Evolutionary conservation across 2,329 filamentous ascomycete genomes (phyloP).

Genomic region (Beauveria pseudobassiana): DNA sequence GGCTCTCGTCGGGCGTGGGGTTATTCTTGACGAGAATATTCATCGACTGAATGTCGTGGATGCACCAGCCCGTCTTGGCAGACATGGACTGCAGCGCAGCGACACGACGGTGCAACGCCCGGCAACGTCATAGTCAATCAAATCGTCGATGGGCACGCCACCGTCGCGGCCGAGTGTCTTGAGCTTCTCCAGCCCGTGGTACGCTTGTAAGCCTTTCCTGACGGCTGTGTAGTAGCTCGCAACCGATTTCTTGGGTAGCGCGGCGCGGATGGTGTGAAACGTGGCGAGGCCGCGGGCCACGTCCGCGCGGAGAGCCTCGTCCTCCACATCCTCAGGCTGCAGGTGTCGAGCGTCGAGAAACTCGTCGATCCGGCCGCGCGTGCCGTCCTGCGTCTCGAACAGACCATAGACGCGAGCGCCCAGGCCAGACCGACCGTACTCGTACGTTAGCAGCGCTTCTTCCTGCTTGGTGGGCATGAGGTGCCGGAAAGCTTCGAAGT

Average conservation of each 20-base stretch:
- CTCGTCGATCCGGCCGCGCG: conserved; percentile 14
- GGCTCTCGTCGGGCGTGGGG: not conserved
- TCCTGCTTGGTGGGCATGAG: conserved; percentile 13
- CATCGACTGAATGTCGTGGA: conserved; percentile 17
- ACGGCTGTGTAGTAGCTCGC: conserved; percentile 12
- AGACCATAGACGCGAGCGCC: conserved; percentile 15
- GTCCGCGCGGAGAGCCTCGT: conserved; percentile 12
- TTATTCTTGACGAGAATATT: conserved; percentile 14
- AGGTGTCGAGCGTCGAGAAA: conserved; percentile 14
- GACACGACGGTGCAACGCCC: not conserved
- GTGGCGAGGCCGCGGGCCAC: conserved; percentile 13
- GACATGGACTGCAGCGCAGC: conserved; percentile 4
- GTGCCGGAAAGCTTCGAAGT: conserved; percentile 9
- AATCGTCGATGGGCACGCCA: conserved; percentile 10
- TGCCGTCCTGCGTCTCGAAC: conserved; percentile 15
- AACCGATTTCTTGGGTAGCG: not conserved
- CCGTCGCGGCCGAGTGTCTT: conserved; percentile 11
- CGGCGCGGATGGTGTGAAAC: conserved; percentile 8
- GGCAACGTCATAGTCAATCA: conserved; percentile 15
- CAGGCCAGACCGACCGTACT: conserved; percentile 12
- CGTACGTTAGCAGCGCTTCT: conserved; percentile 11
- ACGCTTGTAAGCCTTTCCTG: conserved; percentile 4
- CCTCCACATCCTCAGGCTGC: conserved; percentile 15
- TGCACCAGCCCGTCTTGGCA: conserved; percentile 14
- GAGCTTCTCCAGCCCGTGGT: conserved; percentile 12